These are phyloP conservation scores for Dactylellina parvicollis DNA, from an alignment of 2,329 filamentous ascomycete species.

Conservation along the genomic window DNA sequence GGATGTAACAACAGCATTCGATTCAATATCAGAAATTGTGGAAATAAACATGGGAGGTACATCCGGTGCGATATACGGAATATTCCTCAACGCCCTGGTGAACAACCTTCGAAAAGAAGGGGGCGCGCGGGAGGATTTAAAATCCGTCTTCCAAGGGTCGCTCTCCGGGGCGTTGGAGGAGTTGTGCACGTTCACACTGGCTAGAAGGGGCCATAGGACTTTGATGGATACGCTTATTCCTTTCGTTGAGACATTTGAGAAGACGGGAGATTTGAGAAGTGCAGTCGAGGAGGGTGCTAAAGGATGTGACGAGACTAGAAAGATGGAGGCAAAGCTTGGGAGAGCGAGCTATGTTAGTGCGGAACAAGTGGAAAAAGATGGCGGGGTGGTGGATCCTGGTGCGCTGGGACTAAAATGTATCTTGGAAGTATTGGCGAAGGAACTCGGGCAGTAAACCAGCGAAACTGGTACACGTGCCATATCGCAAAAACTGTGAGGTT, in stretches of 20 bases:
- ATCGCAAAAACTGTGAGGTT: not conserved
- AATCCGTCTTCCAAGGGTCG: constrained; percentile 24
- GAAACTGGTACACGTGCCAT: no score
- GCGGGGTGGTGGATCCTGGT: constrained; percentile 73
- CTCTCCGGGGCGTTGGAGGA: constrained; percentile 62
- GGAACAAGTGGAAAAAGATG: constrained; percentile 64
- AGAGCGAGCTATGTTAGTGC: constrained; percentile 75
- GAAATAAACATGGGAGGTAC: constrained; percentile 63
- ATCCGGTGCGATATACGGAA: constrained; percentile 59
- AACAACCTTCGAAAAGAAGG: constrained; percentile 61
- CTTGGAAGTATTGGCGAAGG: constrained; percentile 60
- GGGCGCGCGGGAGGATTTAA: not conserved
- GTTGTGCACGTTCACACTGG: constrained; percentile 67
- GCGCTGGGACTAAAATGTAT: constrained; percentile 71
- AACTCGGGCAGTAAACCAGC: not conserved
- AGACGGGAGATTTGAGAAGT: constrained; percentile 66
- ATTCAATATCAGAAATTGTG: constrained; percentile 67
- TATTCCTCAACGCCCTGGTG: constrained; percentile 57
- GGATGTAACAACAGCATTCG: constrained; percentile 59
- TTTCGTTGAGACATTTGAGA: constrained; percentile 65
- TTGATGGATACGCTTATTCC: constrained; percentile 70
- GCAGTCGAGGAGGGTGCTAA: constrained; percentile 70
- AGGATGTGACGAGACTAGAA: constrained; percentile 72
- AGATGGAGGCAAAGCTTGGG: constrained; percentile 72
- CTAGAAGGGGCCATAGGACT: constrained; percentile 68